Percentiles rank a stretch among this genome's conserved stretches.
Conservation (phyloP, 768 basidiomycete species). For the Russula lepida region DNA sequence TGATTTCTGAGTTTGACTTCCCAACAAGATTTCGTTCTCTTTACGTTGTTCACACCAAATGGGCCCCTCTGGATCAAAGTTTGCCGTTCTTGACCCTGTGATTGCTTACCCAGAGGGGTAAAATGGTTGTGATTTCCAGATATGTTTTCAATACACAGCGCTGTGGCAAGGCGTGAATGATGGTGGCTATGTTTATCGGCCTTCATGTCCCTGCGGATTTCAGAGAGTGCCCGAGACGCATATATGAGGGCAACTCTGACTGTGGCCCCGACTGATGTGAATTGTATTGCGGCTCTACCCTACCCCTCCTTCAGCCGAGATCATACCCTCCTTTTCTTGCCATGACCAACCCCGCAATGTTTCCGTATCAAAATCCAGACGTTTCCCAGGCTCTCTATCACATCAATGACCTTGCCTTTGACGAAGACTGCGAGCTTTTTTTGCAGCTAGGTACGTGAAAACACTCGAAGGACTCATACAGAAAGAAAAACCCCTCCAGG, state of each 20-base stretch:
- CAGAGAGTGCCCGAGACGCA: not conserved
- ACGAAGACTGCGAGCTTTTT: conserved; percentile 7
- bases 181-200: conserved; percentile 2
- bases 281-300: not conserved
- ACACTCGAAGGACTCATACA: not conserved
- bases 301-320: not conserved
- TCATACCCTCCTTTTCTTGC: not conserved
- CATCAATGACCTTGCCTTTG: conserved; percentile 5
- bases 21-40: not conserved
- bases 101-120: conserved; percentile 8
- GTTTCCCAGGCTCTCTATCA: not conserved
- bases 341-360: not conserved
- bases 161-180: conserved; percentile 1
- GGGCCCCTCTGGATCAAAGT: conserved; percentile 1
- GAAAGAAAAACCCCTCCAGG: not conserved
- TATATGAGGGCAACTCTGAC: conserved; percentile 10
- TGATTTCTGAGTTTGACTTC: not conserved
- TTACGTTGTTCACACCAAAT: conserved; percentile 5
- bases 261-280: not conserved
- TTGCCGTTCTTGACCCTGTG: conserved; percentile 1
- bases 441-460: conserved; percentile 9
- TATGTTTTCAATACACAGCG: not conserved
- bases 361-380: not conserved
- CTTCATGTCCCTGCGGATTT: not conserved
- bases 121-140: not conserved